A percentile compares a stretch with the other conserved stretches of the same genome.
Conservation (phyloP, 306 rosid genomes). For the Vigna reflexopilosa region DNA sequence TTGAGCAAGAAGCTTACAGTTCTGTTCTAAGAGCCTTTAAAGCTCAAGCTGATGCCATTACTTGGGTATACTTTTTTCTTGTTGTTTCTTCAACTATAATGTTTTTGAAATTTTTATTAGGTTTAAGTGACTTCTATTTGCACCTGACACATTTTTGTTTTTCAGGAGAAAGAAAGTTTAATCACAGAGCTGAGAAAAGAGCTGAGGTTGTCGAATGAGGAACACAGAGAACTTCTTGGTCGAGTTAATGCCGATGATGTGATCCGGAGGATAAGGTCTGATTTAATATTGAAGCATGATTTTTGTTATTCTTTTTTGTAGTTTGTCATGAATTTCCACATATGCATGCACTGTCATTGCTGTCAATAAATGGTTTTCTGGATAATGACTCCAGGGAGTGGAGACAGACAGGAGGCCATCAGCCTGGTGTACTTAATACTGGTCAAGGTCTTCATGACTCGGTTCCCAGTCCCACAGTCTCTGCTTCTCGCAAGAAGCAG, state of each 20-base stretch:
- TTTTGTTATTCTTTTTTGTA: conserved; percentile 39
- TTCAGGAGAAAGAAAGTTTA: conserved; percentile 92
- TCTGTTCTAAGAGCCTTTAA: conserved; percentile 98
- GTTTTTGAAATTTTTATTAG: conserved; percentile 48
- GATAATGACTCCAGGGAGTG: conserved; percentile 75
- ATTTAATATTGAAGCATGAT: conserved; percentile 38
- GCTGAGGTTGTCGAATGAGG: conserved; percentile 90
- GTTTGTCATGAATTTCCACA: conserved; percentile 36
- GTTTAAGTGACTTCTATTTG: conserved; percentile 65
- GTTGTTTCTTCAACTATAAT: conserved; percentile 51
- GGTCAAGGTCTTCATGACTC: conserved; percentile 83
- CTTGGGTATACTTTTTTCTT: conserved; percentile 78
- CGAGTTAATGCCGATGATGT: conserved; percentile 92
- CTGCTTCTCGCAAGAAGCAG: conserved; percentile 92
- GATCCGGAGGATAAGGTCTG: conserved; percentile 85
- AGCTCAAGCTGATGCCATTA: conserved; percentile 98
- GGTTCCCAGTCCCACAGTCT: conserved; percentile 81
- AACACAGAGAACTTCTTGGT: conserved; percentile 91
- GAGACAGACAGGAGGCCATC: conserved; percentile 90
- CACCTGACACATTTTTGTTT: conserved; percentile 52
- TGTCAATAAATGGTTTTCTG: conserved; percentile 51
- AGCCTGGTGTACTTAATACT: conserved; percentile 63
- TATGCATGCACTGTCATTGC: conserved; percentile 26
- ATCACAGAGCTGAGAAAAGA: conserved; percentile 93
- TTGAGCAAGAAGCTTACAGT: conserved; percentile 98